A percentile compares a stretch with the other conserved stretches of the same genome.
These are phyloP conservation scores for Luffa acutangula DNA, from an alignment of 306 rosid genomes.

Conservation along the genomic window DNA sequence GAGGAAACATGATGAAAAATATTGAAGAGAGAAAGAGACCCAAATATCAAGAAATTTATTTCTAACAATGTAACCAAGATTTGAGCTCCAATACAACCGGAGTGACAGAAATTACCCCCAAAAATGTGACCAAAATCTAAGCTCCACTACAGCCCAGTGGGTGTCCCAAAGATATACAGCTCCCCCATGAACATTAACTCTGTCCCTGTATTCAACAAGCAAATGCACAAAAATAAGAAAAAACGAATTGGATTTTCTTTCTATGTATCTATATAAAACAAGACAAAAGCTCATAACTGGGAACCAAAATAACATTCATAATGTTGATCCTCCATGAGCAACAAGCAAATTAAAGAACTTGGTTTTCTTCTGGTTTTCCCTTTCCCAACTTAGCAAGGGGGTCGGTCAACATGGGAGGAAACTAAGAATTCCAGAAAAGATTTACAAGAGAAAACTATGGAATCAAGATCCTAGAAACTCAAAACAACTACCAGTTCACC, in stretches of 20 bases:
- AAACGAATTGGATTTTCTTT: background rate
- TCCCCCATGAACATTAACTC: constrained; percentile 74
- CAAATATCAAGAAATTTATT: background rate
- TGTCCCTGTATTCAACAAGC: constrained; percentile 47
- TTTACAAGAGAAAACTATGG: background rate
- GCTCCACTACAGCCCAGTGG: constrained; percentile 98
- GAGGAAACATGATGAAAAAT: background rate
- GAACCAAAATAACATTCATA: background rate
- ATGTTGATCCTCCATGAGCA: background rate
- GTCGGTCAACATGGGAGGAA: background rate
- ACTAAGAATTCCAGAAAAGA: background rate
- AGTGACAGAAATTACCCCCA: constrained; percentile 57
- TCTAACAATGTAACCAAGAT: background rate
- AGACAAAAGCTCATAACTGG: background rate
- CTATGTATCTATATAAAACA: background rate
- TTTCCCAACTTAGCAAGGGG: background rate
- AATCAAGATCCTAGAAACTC: background rate
- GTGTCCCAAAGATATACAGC: constrained; percentile 90
- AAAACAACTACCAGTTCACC: too few relatives aligned
- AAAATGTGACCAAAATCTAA: constrained; percentile 77
- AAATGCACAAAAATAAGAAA: background rate
- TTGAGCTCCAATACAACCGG: background rate
- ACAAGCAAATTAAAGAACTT: background rate
- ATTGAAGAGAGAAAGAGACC: background rate
- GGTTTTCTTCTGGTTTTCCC: background rate